These are phyloP conservation scores for Exophiala aquamarina DNA, from an alignment of 2,329 filamentous ascomycete species.

Conservation along the genomic window DNA sequence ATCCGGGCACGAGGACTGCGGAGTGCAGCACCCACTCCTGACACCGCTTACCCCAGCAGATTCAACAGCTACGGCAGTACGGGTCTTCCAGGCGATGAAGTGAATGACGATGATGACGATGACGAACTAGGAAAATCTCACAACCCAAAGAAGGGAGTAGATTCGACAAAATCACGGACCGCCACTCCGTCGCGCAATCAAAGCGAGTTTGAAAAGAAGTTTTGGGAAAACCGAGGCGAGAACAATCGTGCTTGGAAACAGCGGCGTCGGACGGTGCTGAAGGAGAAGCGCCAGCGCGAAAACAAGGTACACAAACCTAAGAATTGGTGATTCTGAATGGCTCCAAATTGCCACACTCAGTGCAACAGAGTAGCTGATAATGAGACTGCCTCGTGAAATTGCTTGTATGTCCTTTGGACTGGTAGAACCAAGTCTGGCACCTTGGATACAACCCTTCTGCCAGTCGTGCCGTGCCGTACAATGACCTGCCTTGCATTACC, in stretches of 20 bases:
- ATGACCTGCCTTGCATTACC: no score
- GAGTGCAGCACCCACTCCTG: constrained; percentile 90
- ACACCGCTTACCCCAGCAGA: constrained; percentile 73
- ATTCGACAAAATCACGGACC: not conserved
- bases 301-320: constrained; percentile 45
- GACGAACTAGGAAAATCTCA: constrained; percentile 1
- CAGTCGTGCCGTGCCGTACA: no score
- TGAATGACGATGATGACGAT: constrained; percentile 27
- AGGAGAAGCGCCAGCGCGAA: constrained; percentile 60
- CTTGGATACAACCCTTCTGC: no score
- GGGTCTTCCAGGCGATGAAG: constrained; percentile 19
- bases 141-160: constrained; percentile 22
- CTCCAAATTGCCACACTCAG: no score
- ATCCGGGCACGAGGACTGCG: constrained; percentile 66
- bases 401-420: no score
- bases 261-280: constrained; percentile 58
- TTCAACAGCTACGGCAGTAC: constrained; percentile 27
- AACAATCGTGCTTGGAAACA: constrained; percentile 55
- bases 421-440: no score
- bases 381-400: no score
- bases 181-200: constrained; percentile 35
- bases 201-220: constrained; percentile 62
- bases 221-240: constrained; percentile 55
- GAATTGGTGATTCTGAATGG: constrained; percentile 17
- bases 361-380: no score